These are phyloP conservation scores for Talinum fruticosum DNA, from an alignment of 148 eudicot genomes.

Conservation along the genomic window DNA sequence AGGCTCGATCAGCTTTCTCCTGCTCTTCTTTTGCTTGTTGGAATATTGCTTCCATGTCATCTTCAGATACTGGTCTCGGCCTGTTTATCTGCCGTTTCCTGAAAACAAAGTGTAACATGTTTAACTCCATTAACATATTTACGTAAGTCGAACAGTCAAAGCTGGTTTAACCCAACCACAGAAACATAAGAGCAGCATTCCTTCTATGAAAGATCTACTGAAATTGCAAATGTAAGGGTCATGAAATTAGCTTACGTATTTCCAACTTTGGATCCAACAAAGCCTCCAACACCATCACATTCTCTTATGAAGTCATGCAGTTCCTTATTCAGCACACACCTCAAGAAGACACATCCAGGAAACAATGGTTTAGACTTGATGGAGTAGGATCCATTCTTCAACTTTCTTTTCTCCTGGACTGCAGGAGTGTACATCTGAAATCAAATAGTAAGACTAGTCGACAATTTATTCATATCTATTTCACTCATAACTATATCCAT, in stretches of 20 bases:
- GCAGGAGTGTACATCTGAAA: slow-evolving; percentile 77
- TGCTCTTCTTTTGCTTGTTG: slow-evolving; percentile 80
- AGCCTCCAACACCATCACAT: slow-evolving; percentile 72
- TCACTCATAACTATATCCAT: background rate
- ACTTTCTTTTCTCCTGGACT: slow-evolving; percentile 65
- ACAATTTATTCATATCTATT: slow-evolving; percentile 10
- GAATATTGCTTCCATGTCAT: slow-evolving; percentile 70
- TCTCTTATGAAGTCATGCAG: slow-evolving; percentile 81
- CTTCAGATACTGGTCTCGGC: slow-evolving; percentile 73
- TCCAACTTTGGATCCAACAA: slow-evolving; percentile 79
- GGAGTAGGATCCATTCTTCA: slow-evolving; percentile 70
- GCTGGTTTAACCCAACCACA: background rate
- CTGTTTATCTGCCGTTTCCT: slow-evolving; percentile 78
- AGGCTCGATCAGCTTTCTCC: slow-evolving; percentile 72
- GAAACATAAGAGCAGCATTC: background rate
- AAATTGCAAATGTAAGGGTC: background rate
- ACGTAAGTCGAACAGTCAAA: background rate
- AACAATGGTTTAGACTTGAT: slow-evolving; percentile 71
- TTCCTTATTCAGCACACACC: slow-evolving; percentile 82
- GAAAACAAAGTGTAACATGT: slow-evolving; percentile 25
- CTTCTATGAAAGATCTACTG: background rate
- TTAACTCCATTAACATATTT: background rate
- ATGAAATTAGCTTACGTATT: slow-evolving; percentile 64
- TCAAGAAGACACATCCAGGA: slow-evolving; percentile 77
- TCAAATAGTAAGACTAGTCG: slow-evolving; percentile 19